Conservation (phyloP, 2,329 filamentous ascomycete species). For the Lachnellula hyalina region DNA sequence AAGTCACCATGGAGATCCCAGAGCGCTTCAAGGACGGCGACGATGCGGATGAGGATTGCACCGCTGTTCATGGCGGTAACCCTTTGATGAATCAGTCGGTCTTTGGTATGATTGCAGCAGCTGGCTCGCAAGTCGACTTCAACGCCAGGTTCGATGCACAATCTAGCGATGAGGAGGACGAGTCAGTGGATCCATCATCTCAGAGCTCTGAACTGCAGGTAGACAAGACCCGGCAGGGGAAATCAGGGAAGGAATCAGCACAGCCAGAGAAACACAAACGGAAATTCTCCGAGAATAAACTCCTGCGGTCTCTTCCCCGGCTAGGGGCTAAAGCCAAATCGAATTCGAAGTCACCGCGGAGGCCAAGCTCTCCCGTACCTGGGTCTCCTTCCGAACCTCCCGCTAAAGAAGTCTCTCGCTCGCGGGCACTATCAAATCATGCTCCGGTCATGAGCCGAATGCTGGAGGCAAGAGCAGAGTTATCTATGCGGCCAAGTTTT, state of each 20-base stretch:
- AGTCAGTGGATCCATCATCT: slow-evolving; percentile 17
- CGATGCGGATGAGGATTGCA: slow-evolving; percentile 56
- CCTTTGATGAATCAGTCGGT: slow-evolving; percentile 79
- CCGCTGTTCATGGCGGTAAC: slow-evolving; percentile 45
- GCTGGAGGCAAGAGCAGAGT: slow-evolving; percentile 64
- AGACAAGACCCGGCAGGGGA: slow-evolving; percentile 29
- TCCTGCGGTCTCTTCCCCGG: slow-evolving; percentile 60
- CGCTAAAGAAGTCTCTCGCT: slow-evolving; percentile 31
- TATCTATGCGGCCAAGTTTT: slow-evolving; percentile 54
- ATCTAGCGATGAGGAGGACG: slow-evolving; percentile 65
- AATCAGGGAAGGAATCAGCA: slow-evolving; percentile 24
- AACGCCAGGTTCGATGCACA: slow-evolving; percentile 72
- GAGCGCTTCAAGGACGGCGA: slow-evolving; percentile 53
- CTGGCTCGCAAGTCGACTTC: slow-evolving; percentile 77
- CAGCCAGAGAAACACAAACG: slow-evolving; percentile 46
- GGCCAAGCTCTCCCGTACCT: slow-evolving; percentile 14
- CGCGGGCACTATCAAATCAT: slow-evolving; percentile 38
- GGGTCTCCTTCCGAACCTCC: slow-evolving; percentile 31
- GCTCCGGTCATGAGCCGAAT: slow-evolving; percentile 73
- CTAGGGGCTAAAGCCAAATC: slow-evolving; percentile 37
- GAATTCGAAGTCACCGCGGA: slow-evolving; percentile 34
- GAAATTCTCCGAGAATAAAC: slow-evolving; percentile 58
- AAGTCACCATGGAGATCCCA: slow-evolving; percentile 46
- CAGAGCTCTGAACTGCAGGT: slow-evolving; percentile 20
- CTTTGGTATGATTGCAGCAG: slow-evolving; percentile 86